Conservation (phyloP, 257 asterid species). For the Schizonepeta tenuifolia region DNA sequence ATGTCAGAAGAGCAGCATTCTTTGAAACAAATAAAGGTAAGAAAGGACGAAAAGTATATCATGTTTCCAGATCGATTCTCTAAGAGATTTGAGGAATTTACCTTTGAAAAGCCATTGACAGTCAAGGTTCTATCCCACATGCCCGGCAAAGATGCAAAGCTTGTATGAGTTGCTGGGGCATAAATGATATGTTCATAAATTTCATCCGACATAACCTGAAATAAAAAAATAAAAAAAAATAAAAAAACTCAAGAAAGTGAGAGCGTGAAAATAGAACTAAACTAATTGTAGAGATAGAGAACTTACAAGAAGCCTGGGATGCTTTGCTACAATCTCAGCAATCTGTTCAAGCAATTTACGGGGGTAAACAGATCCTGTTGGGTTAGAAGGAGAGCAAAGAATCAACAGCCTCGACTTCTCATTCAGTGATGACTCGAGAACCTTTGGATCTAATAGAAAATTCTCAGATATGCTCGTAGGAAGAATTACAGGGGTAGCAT, state of each 20-base stretch:
- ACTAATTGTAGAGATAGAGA: slow-evolving; percentile 23
- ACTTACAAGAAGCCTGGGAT: slow-evolving; percentile 92
- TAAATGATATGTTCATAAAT: slow-evolving; percentile 94
- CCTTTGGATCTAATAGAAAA: slow-evolving; percentile 81
- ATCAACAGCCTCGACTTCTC: slow-evolving; percentile 90
- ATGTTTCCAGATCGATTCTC: not conserved
- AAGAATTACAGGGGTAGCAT: slow-evolving; percentile 85
- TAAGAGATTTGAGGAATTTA: slow-evolving; percentile 31
- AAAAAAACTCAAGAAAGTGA: slow-evolving; percentile 13
- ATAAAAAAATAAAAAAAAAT: slow-evolving; percentile 19
- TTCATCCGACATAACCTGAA: slow-evolving; percentile 93
- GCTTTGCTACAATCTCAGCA: slow-evolving; percentile 82
- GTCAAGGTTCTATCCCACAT: slow-evolving; percentile 98
- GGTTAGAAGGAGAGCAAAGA: slow-evolving; percentile 98
- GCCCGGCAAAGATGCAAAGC: slow-evolving; percentile 96
- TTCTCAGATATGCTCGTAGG: slow-evolving; percentile 77
- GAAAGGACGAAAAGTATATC: not conserved
- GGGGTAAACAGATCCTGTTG: slow-evolving; percentile 97
- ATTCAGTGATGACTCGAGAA: slow-evolving; percentile 74
- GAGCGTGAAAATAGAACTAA: slow-evolving; percentile 12
- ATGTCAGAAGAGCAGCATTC: slow-evolving; percentile 14
- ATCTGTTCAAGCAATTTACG: slow-evolving; percentile 79
- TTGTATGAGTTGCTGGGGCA: slow-evolving; percentile 91
- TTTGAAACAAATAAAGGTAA: not conserved
- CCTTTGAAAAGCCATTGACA: slow-evolving; percentile 97